Base-by-base conservation (phyloP, 208 protist species). In the Porcisia hertigi region DNA sequence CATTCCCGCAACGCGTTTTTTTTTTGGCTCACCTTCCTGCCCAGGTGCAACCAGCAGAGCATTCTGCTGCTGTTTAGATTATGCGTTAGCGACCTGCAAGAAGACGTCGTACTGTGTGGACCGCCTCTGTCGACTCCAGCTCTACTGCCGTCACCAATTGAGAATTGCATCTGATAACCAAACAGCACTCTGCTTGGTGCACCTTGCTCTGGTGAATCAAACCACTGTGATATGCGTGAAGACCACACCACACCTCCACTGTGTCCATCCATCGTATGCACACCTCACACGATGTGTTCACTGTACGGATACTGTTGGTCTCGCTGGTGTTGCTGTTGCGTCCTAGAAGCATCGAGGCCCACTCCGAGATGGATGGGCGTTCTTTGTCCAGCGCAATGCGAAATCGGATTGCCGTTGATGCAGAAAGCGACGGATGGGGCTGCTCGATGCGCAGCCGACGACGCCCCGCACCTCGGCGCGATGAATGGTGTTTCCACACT, bases 401-500 rank as follows among this genome's bases (percentile, higher is more conserved):
- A 57, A 66, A 62, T 49, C 71, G 66, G 47, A 60, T 63, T 60
- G 47, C 53, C 20, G 23, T 14, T 25, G 25, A 54, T 7, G 62
- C 47, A 2, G 49, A 39, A 7, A 47, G 23, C 6, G 58, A 41
- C 23, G 54, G 36, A 71, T 49, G 4, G 34, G 16, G 52, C 58
- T 39, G 20, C 53, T 55, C 55, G 39, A 82, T n/a, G 59, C 49
- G 67, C 34, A 93, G 81, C 55, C 82, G 69, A 6, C 89, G 86
- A 12, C 75, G 80, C 34, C 87, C 85, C 2, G 76, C 77, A 25
- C 87, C 82, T 25, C 71, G 76, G 57, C 89, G 85, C 16, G 87
- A 92, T 60, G 86, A 70, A 77, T 93, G 89, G 63, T 93, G 89
- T 76, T 93, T 93, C 75, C 81, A 74, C 6, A 91, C 77, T 72